These are phyloP conservation scores for Cystobasidium tubakii DNA, from an alignment of 768 basidiomycete genomes.

Conservation along the genomic window DNA sequence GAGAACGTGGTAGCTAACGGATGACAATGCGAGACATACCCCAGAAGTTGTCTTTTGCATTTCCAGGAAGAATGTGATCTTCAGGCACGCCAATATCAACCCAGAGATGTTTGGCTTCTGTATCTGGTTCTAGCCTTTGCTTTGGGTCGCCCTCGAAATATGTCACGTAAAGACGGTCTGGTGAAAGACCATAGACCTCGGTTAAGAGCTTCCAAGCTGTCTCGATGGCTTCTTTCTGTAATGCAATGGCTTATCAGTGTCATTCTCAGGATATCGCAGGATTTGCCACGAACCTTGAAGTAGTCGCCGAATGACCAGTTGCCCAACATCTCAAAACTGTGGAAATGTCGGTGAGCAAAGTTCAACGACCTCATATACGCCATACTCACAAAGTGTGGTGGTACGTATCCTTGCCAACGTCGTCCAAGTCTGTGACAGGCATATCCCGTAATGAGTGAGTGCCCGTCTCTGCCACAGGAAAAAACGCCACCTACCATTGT, in stretches of 20 bases:
- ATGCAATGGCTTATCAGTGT: not conserved
- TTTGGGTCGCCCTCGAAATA: conserved; percentile 94
- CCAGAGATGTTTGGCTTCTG: conserved; percentile 83
- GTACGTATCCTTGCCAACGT: conserved; percentile 97
- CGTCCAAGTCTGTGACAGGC: conserved; percentile 71
- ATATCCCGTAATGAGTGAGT: not conserved
- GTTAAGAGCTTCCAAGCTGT: conserved; percentile 96
- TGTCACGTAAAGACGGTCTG: conserved; percentile 88
- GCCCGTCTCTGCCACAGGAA: not conserved
- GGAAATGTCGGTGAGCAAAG: conserved; percentile 63
- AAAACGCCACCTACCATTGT: conserved; percentile 64
- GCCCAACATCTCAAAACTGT: conserved; percentile 89
- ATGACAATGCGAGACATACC: conserved; percentile 56
- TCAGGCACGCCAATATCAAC: conserved; percentile 78
- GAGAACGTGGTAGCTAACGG: not conserved
- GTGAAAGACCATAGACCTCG: conserved; percentile 74
- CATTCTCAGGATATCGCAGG: not conserved
- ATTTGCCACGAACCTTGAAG: conserved; percentile 68
- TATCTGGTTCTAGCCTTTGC: conserved; percentile 75
- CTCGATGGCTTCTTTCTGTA: conserved; percentile 79
- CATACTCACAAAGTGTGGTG: conserved; percentile 53
- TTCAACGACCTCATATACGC: not conserved
- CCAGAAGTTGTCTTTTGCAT: conserved; percentile 98
- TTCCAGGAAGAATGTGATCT: conserved; percentile 84
- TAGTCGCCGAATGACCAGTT: conserved; percentile 99